These are phyloP conservation scores for Anaeromyces robustus DNA, from an alignment of 192 early-diverging fungal species.

Conservation along the genomic window DNA sequence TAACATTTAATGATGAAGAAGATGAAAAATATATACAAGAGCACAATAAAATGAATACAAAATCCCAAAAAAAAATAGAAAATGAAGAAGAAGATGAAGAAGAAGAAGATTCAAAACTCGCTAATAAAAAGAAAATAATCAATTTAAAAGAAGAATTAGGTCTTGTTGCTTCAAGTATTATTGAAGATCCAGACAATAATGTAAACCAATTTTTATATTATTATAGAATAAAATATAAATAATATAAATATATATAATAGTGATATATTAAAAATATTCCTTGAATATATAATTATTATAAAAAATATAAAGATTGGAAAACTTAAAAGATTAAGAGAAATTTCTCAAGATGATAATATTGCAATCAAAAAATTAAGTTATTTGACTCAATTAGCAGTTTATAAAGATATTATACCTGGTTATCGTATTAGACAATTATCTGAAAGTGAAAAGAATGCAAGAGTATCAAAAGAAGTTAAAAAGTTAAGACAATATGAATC, in stretches of 20 bases:
- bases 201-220: conserved; percentile 9
- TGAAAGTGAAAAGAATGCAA: conserved; percentile 54
- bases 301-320: conserved; percentile 24
- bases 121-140: conserved; percentile 4
- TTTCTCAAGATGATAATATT: conserved; percentile 44
- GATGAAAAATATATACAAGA: neutral
- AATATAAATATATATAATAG: too few species aligned
- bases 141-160: conserved; percentile 58
- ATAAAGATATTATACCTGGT: conserved; percentile 86
- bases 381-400: conserved; percentile 80
- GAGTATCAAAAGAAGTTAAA: conserved; percentile 80
- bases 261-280: too few species aligned
- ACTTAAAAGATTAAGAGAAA: conserved; percentile 48
- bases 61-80: neutral
- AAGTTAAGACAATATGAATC: conserved; percentile 78
- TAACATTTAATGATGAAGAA: neutral
- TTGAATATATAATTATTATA: neutral
- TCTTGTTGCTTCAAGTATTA: conserved; percentile 52
- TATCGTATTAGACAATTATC: conserved; percentile 83
- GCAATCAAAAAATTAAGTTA: conserved; percentile 59
- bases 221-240: too few species aligned
- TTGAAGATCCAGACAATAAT: conserved; percentile 68
- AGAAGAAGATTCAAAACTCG: neutral
- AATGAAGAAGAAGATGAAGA: conserved; percentile 1
- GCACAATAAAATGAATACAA: neutral